Evolutionary conservation across 2,329 filamentous ascomycete species (phyloP).

Genomic region (Periglandula ipomoeae): DNA sequence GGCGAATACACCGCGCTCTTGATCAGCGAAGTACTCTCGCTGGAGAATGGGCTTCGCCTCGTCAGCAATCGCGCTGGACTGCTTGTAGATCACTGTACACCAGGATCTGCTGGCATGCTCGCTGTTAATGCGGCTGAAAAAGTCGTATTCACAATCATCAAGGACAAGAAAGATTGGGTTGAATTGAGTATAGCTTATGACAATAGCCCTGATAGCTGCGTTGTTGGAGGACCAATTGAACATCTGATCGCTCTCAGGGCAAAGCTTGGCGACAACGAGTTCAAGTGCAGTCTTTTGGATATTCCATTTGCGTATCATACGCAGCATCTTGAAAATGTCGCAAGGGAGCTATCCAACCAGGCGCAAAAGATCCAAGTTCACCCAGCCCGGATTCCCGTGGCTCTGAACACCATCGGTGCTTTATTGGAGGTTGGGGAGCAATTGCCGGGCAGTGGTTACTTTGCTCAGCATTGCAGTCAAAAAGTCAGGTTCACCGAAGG

Average conservation of each 20-base stretch:
- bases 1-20: conserved; percentile 41
- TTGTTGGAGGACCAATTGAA: not conserved
- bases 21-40: conserved; percentile 61
- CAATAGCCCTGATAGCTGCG: not conserved
- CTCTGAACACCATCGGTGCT: too few species aligned
- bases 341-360: too few species aligned
- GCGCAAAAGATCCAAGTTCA: too few species aligned
- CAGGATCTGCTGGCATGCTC: conserved; percentile 53
- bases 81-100: conserved; percentile 56
- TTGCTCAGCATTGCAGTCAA: too few species aligned
- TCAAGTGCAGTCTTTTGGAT: too few species aligned
- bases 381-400: too few species aligned
- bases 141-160: not conserved
- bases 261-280: too few species aligned
- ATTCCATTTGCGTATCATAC: too few species aligned
- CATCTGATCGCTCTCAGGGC: not conserved
- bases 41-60: conserved; percentile 62
- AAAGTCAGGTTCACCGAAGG: too few species aligned
- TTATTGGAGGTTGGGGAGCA: too few species aligned
- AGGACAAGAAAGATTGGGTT: not conserved
- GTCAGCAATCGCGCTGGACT: conserved; percentile 62
- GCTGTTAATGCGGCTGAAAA: conserved; percentile 29
- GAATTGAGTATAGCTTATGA: not conserved
- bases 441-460: too few species aligned
- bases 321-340: too few species aligned